Conservation (phyloP, 202 grass and related monocot species). For the Zoysia matrella region DNA sequence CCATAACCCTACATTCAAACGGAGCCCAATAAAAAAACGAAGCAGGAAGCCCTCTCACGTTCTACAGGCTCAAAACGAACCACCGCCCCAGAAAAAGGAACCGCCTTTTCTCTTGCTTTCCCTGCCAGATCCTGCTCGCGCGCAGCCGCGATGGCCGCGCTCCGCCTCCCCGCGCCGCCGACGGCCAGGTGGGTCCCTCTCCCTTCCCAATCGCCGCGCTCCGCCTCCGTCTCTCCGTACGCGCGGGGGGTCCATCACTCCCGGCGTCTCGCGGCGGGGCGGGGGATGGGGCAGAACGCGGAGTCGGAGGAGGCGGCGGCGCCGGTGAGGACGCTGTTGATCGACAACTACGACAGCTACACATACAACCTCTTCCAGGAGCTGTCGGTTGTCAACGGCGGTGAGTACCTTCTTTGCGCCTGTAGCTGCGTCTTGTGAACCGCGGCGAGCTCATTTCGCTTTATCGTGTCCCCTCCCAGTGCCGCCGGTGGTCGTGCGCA, state of each 20-base stretch:
- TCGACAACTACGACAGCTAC: constrained; percentile 98
- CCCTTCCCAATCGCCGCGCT: neutral
- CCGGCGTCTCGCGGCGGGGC: constrained; percentile 18
- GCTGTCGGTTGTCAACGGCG: constrained; percentile 85
- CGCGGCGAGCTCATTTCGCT: constrained; percentile 6
- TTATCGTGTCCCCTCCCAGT: constrained; percentile 45
- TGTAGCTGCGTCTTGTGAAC: neutral
- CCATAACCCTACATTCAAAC: too few species aligned
- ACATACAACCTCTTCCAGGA: constrained; percentile 98
- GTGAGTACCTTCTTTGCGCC: constrained; percentile 37
- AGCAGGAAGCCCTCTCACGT: neutral
- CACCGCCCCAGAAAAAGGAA: constrained; percentile 38
- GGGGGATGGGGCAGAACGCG: constrained; percentile 13
- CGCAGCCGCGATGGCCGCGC: constrained; percentile 43
- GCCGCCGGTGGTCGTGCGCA: constrained; percentile 83
- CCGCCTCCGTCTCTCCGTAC: neutral
- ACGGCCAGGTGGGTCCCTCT: constrained; percentile 15
- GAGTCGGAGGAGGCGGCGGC: neutral
- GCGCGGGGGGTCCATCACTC: neutral
- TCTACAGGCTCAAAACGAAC: constrained; percentile 5
- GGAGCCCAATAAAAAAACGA: neutral
- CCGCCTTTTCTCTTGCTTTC: constrained; percentile 13
- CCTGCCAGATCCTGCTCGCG: constrained; percentile 18
- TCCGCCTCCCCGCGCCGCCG: constrained; percentile 49
- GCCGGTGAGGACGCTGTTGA: constrained; percentile 76